A percentile compares a stretch with the other conserved stretches of the same genome.
These are phyloP conservation scores for Chamaecrista fasciculata DNA, from an alignment of 306 rosid species.

Conservation along the genomic window DNA sequence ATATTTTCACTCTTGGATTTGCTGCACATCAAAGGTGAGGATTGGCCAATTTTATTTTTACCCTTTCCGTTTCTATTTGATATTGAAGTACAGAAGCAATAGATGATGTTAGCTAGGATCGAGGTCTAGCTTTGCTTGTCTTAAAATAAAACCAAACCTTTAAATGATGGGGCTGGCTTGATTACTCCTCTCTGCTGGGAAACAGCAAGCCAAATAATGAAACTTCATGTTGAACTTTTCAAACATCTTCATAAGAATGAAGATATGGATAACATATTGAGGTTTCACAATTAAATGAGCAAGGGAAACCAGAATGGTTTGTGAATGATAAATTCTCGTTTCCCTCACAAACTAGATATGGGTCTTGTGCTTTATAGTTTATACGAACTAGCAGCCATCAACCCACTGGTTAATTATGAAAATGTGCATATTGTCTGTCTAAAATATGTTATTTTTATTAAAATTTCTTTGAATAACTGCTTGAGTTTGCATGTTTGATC, in stretches of 20 bases:
- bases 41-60: constrained; percentile 21
- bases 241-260: constrained; percentile 2
- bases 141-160: constrained; percentile 11
- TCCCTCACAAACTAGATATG: not conserved
- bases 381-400: not conserved
- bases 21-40: constrained; percentile 65
- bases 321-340: not conserved
- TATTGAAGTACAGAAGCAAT: constrained; percentile 15
- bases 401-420: not conserved
- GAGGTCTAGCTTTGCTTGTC: constrained; percentile 2
- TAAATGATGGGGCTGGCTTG: constrained; percentile 1
- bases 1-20: constrained; percentile 76
- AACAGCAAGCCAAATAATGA: constrained; percentile 21
- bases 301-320: not conserved
- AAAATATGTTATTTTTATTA: too few species aligned
- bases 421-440: too few species aligned
- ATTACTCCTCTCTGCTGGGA: not conserved
- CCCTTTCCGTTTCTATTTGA: not conserved
- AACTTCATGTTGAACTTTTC: constrained; percentile 6
- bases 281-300: not conserved
- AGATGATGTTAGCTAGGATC: constrained; percentile 21
- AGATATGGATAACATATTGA: constrained; percentile 5
- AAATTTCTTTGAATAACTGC: too few species aligned
- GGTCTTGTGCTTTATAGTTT: too few species aligned
- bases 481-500: not conserved